Percentiles rank a stretch among this genome's conserved stretches.
phyloP scores from a whole-genome alignment of 2,329 filamentous ascomycete species.

The Fusarium mexicanum region DNA sequence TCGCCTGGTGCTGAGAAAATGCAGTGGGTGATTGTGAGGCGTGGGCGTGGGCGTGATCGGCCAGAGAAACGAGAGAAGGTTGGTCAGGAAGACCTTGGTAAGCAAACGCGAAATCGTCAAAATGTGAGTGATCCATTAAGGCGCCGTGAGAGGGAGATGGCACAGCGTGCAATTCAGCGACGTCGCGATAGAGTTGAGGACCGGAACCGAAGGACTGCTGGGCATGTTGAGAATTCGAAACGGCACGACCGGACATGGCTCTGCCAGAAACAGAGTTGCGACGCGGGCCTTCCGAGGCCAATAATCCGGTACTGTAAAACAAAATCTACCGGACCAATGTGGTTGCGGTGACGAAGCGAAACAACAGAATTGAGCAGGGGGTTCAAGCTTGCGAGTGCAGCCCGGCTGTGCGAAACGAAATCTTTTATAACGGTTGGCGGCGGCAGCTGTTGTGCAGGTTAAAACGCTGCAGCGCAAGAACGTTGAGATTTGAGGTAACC shows the following conservation, averaged over 20 bases:
- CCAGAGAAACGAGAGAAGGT: conserved; percentile 50
- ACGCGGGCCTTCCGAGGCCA: conserved; percentile 31
- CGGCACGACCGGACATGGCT: conserved; percentile 46
- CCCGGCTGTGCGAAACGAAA: conserved; percentile 10
- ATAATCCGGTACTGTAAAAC: conserved; percentile 17
- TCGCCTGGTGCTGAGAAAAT: conserved; percentile 48
- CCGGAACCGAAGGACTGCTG: conserved; percentile 41
- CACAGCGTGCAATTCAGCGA: conserved; percentile 34
- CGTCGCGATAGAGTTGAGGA: conserved; percentile 41
- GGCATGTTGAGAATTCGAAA: conserved; percentile 46
- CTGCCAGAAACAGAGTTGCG: conserved; percentile 23
- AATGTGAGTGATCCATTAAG: conserved; percentile 59
- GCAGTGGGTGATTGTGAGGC: conserved; percentile 44
- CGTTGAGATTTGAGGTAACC: conserved; percentile 30
- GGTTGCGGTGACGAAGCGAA: not conserved
- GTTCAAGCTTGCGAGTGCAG: not conserved
- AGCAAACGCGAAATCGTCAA: conserved; percentile 63
- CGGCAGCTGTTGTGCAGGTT: conserved; percentile 21
- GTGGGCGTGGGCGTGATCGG: conserved; percentile 50
- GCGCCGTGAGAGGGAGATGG: conserved; percentile 36
- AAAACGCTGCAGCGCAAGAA: conserved; percentile 24
- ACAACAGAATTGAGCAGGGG: conserved; percentile 1
- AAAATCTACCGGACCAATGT: conserved; percentile 18
- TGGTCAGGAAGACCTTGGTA: conserved; percentile 57
- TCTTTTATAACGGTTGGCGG: conserved; percentile 26